These are phyloP conservation scores for Alternaria triticimaculans DNA, from an alignment of 2,329 filamentous ascomycete species.

Conservation along the genomic window DNA sequence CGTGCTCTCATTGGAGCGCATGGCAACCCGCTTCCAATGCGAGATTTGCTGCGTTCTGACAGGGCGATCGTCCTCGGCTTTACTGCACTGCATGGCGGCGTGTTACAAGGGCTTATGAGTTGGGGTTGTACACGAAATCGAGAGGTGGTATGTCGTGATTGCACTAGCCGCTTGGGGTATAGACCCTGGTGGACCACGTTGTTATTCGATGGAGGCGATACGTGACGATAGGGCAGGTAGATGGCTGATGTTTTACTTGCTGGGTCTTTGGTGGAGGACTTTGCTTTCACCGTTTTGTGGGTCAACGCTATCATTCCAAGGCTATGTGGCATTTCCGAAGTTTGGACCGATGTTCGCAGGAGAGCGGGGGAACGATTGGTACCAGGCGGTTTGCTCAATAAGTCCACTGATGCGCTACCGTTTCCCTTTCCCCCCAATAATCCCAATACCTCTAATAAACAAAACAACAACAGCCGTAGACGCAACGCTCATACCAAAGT, in stretches of 20 bases:
- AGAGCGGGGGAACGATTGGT: too few relatives aligned
- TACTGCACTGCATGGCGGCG: neutral
- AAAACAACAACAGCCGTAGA: slow-evolving; percentile 44
- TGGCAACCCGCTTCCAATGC: neutral
- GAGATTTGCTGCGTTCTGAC: slow-evolving; percentile 7
- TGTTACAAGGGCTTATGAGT: slow-evolving; percentile 7
- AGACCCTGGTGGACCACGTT: neutral
- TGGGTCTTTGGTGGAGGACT: neutral
- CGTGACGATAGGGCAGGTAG: neutral
- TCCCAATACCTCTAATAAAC: slow-evolving; percentile 31
- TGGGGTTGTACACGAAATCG: slow-evolving; percentile 34
- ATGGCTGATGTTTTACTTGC: neutral
- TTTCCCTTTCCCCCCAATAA: slow-evolving; percentile 13
- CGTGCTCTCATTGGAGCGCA: slow-evolving; percentile 22
- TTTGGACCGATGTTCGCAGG: too few relatives aligned
- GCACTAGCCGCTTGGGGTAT: slow-evolving; percentile 7
- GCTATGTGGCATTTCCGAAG: too few relatives aligned
- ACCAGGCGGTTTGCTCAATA: too few relatives aligned
- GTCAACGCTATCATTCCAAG: too few relatives aligned
- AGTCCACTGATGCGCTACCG: neutral
- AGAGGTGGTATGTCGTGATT: slow-evolving; percentile 47
- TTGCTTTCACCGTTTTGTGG: neutral
- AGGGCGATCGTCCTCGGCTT: slow-evolving; percentile 4
- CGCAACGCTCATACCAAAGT: slow-evolving; percentile 45
- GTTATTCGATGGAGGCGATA: neutral